Conservation (phyloP, 306 rosid genomes). For the Albizia julibrissin region DNA sequence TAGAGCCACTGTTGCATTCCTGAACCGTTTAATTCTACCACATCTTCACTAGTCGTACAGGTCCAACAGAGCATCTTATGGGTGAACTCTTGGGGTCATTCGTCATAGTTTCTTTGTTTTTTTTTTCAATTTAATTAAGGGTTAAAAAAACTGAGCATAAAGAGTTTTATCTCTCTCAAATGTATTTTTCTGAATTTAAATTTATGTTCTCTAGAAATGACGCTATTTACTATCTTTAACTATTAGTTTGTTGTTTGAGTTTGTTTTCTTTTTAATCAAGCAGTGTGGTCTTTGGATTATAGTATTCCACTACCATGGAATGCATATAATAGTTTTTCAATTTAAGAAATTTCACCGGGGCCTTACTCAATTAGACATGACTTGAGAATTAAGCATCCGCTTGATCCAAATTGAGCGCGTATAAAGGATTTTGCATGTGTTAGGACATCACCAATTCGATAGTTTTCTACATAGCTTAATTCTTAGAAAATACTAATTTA, state of each 20-base stretch:
- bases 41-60: not conserved
- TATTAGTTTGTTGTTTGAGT: not conserved
- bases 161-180: too few relatives aligned
- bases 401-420: not conserved
- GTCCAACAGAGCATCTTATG: not conserved
- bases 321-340: not conserved
- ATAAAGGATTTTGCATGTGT: too few relatives aligned
- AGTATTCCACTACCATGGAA: too few relatives aligned
- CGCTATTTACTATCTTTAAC: too few relatives aligned
- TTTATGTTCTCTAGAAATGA: too few relatives aligned
- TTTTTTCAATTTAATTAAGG: too few relatives aligned
- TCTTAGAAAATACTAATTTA: not conserved
- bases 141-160: too few relatives aligned
- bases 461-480: not conserved
- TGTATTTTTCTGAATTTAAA: fast-evolving
- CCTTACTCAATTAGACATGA: not conserved
- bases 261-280: not conserved
- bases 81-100: not conserved
- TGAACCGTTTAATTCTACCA: not conserved
- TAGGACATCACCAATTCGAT: not conserved
- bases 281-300: not conserved
- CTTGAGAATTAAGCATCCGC: conserved; percentile 15
- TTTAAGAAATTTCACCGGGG: conserved; percentile 25
- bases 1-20: not conserved
- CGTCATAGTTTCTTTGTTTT: not conserved